Percentiles rank a stretch among this genome's conserved stretches.
These are phyloP conservation scores for Daldinia loculata DNA, from an alignment of 495 filamentous ascomycete species.

Conservation along the genomic window DNA sequence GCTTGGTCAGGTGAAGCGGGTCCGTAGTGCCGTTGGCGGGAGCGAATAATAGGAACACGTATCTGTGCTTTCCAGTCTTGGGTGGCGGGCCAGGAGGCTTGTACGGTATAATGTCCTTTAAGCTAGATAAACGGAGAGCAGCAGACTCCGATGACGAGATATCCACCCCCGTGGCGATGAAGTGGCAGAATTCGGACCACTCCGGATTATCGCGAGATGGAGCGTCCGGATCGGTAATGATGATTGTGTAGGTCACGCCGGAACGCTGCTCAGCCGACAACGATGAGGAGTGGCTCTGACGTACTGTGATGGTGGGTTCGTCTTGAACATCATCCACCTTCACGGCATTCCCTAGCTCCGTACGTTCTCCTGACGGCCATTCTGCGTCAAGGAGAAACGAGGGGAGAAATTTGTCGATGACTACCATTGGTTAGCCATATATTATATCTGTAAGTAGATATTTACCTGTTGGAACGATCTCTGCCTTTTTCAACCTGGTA, in stretches of 20 bases:
- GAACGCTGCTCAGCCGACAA: neutral
- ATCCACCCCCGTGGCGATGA: constrained; percentile 61
- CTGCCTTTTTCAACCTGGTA: constrained; percentile 63
- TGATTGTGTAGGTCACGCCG: constrained; percentile 50
- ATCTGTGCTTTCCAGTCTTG: constrained; percentile 73
- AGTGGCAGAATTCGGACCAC: constrained; percentile 78
- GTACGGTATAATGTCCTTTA: constrained; percentile 63
- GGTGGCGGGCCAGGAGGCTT: constrained; percentile 69
- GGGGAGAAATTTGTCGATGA: constrained; percentile 71
- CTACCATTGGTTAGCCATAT: constrained; percentile 43
- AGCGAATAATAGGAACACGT: constrained; percentile 69
- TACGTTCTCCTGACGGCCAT: constrained; percentile 59
- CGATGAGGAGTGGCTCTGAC: constrained; percentile 1
- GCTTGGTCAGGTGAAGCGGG: constrained; percentile 59
- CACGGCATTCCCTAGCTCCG: constrained; percentile 69
- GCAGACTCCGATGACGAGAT: constrained; percentile 22
- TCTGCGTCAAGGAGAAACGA: constrained; percentile 58
- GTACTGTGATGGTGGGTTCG: constrained; percentile 58
- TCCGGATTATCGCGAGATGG: constrained; percentile 69
- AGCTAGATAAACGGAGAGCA: constrained; percentile 35
- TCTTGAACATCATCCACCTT: constrained; percentile 60
- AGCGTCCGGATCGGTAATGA: constrained; percentile 75
- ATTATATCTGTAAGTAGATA: neutral
- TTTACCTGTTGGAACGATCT: constrained; percentile 67
- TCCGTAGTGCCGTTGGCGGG: constrained; percentile 52